phyloP scores from a whole-genome alignment of 768 basidiomycete species.

The Gyrodon lividus region DNA sequence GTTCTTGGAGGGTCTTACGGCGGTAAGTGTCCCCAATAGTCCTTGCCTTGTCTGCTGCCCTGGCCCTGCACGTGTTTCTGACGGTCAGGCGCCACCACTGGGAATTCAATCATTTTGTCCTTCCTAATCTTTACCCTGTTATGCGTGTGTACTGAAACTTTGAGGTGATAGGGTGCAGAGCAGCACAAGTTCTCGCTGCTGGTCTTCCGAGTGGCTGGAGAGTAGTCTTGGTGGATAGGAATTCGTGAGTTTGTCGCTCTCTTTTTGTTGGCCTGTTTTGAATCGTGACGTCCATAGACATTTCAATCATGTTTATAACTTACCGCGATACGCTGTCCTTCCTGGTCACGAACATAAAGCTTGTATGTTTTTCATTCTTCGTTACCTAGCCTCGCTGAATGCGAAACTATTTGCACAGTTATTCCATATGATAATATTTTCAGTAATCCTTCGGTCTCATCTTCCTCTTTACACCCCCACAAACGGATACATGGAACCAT shows the following conservation, averaged over 20 bases:
- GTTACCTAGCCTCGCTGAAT: background rate
- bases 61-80: background rate
- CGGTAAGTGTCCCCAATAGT: constrained; percentile 29
- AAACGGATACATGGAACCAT: constrained; percentile 47
- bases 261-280: background rate
- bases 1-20: constrained; percentile 59
- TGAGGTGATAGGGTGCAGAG: constrained; percentile 41
- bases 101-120: background rate
- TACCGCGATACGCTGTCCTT: constrained; percentile 56
- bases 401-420: constrained; percentile 30
- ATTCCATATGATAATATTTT: constrained; percentile 57
- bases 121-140: background rate
- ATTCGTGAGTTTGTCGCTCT: constrained; percentile 43
- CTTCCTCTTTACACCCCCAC: constrained; percentile 18
- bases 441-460: constrained; percentile 16
- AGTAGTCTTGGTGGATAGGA: constrained; percentile 57
- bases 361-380: constrained; percentile 36
- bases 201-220: constrained; percentile 52
- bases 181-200: constrained; percentile 48
- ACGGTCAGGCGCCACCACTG: background rate
- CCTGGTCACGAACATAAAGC: constrained; percentile 66
- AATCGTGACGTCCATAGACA: constrained; percentile 33
- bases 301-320: constrained; percentile 56
- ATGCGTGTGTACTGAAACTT: background rate
- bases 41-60: constrained; percentile 1